Evolutionary conservation across 345 rosid genomes (phyloP).

Genomic region (Eucalyptus leucophloia): DNA sequence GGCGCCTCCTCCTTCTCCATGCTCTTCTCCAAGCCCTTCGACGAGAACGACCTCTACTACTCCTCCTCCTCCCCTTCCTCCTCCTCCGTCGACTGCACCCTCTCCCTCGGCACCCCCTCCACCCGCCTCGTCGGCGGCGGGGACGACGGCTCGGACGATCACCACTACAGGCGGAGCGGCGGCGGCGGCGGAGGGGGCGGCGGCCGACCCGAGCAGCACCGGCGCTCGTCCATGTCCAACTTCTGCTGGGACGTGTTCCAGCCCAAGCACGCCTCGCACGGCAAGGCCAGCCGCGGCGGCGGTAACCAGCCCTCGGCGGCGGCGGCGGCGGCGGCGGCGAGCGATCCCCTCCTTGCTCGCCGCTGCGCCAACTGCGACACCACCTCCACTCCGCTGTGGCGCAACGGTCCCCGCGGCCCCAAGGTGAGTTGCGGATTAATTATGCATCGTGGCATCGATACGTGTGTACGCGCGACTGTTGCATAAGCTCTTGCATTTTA

Average conservation of each 20-base stretch:
- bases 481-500: not conserved
- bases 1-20: conserved; percentile 27
- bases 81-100: conserved; percentile 41
- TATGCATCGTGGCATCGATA: not conserved
- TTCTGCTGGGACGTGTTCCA: conserved; percentile 24
- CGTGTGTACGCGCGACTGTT: not conserved
- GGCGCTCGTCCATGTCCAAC: conserved; percentile 13
- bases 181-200: too few species aligned
- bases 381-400: conserved; percentile 45
- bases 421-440: conserved; percentile 8
- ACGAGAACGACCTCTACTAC: not conserved
- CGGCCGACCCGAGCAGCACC: not conserved
- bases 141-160: not conserved
- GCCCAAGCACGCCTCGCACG: not conserved
- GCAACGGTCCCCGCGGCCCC: conserved; percentile 40
- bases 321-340: too few species aligned
- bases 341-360: conserved; percentile 34
- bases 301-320: not conserved
- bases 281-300: not conserved
- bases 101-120: conserved; percentile 42
- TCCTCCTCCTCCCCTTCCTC: not conserved
- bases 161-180: not conserved
- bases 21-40: conserved; percentile 20
- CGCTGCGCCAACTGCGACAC: conserved; percentile 50
- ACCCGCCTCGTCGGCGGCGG: conserved; percentile 19